phyloP scores from a whole-genome alignment of 2,329 filamentous ascomycete genomes.

The Ophiocordyceps camponoti-rufipedis region DNA sequence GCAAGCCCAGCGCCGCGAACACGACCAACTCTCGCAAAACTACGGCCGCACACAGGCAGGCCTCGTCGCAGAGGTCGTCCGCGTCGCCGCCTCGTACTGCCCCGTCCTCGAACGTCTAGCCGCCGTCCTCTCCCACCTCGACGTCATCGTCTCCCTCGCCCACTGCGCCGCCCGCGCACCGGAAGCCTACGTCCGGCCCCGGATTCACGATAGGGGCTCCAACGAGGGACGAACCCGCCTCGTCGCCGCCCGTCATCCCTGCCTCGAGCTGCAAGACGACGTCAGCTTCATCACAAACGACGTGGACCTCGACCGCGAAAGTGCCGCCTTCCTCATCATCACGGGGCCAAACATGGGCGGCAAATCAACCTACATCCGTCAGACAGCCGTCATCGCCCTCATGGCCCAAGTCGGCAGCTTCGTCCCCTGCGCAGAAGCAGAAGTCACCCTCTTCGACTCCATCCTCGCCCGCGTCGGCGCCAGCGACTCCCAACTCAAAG shows the following conservation, averaged over 20 bases:
- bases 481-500: conserved; percentile 91
- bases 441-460: conserved; percentile 90
- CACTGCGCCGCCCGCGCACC: conserved; percentile 89
- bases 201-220: conserved; percentile 63
- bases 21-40: conserved; percentile 82
- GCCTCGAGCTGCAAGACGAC: conserved; percentile 97
- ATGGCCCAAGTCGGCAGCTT: conserved; percentile 97
- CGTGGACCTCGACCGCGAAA: conserved; percentile 58
- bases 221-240: conserved; percentile 65
- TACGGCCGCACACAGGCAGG: conserved; percentile 91
- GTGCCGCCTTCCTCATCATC: conserved; percentile 86
- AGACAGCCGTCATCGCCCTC: conserved; percentile 88
- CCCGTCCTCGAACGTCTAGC: conserved; percentile 83
- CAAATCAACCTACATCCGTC: conserved; percentile 95
- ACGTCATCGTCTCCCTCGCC: conserved; percentile 87
- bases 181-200: conserved; percentile 77
- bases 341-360: conserved; percentile 98
- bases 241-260: conserved; percentile 88
- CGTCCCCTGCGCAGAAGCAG: conserved; percentile 77
- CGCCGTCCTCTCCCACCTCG: conserved; percentile 75
- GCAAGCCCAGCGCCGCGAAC: conserved; percentile 67
- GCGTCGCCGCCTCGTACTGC: conserved; percentile 84
- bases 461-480: conserved; percentile 93
- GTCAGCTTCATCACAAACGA: conserved; percentile 98
- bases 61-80: conserved; percentile 80